Evolutionary conservation across 352 stramenopile species (phyloP), one percentile per base, ranked within the genome.

Genomic region (Pythium monospermum): DNA sequence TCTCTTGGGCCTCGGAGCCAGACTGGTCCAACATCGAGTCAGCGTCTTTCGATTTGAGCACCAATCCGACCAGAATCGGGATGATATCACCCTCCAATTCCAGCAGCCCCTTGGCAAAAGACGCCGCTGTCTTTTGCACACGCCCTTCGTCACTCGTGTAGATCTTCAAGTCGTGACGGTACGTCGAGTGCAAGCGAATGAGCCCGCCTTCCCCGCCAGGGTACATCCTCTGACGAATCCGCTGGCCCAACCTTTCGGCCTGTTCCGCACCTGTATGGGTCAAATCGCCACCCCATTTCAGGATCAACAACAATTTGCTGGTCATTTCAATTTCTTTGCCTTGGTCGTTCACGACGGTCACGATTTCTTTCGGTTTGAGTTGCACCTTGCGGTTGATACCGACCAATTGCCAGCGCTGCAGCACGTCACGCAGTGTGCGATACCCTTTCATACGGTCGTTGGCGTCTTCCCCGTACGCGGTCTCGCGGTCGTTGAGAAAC

Each of bases 91-190:
- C 97, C 62, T 99, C 97, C 4, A 99, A 78, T 67, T 99, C 96
- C 27, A 99, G 66, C 59, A 99, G 68, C 15, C 97, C 84, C 68
- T 99, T 99, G 12, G 97, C 94, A 73, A 99, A 99, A 6, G 96
- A 97, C 15, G 98, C 97, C 0, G 97, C 98, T 10, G 97, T 99
- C 64, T 99, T 99, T 83, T 99, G 98, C 10, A 99, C 97, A 21
- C 98, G 80, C 3, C 98, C 97, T 84, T 99, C 98, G 62, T 99
- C 97, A 43, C 83, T 98, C 4, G 96, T 99, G 69, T 99, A 99
- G 49, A 99, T 99, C 69, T 99, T 99, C 12, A 99, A 71, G 66
- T 99, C 97, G 76, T 99, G 97, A 3, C 97, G 89, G 63, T 98
- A 99, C 2, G 97, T 99, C 38, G 96, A 98, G 77, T 99, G 97